Conservation (phyloP, 192 early-diverging fungal species). For the Entomortierella chlamydospora region DNA sequence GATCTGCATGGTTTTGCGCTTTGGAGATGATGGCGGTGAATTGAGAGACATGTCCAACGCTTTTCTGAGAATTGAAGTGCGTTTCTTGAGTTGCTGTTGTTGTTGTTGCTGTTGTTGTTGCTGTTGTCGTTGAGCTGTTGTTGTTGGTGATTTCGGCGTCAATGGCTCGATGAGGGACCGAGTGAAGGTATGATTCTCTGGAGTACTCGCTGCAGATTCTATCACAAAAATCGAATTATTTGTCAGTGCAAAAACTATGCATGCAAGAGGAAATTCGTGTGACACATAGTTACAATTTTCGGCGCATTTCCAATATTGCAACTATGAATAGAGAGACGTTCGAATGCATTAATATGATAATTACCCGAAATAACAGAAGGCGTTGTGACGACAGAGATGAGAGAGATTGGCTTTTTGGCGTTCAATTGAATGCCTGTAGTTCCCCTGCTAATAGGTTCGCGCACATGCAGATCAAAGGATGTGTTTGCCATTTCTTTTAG, state of each 20-base stretch:
- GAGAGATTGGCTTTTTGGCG: slow-evolving; percentile 51
- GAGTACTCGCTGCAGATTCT: slow-evolving; percentile 19
- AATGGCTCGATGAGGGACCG: slow-evolving; percentile 15
- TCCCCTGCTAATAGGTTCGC: slow-evolving; percentile 43
- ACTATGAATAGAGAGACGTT: too few relatives aligned
- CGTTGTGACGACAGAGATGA: slow-evolving; percentile 50
- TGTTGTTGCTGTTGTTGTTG: too few relatives aligned
- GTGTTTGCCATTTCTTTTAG: slow-evolving; percentile 54
- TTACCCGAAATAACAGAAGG: slow-evolving; percentile 46
- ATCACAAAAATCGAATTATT: background rate
- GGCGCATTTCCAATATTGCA: background rate
- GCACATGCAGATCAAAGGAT: slow-evolving; percentile 49
- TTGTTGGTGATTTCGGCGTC: slow-evolving; percentile 27
- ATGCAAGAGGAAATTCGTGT: too few relatives aligned
- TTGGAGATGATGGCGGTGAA: slow-evolving; percentile 42
- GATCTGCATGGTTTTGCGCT: slow-evolving; percentile 39
- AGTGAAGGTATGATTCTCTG: background rate
- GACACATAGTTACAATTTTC: too few relatives aligned
- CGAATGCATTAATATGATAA: too few relatives aligned
- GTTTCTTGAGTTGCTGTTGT: slow-evolving; percentile 9
- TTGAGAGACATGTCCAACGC: slow-evolving; percentile 52
- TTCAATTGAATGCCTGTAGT: slow-evolving; percentile 51
- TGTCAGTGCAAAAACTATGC: too few relatives aligned
- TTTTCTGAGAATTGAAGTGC: slow-evolving; percentile 43
- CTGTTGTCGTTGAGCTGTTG: too few relatives aligned